Base-by-base conservation (phyloP, 1,284 basidiomycete genomes). In the Ganoderma leucocontextum region DNA sequence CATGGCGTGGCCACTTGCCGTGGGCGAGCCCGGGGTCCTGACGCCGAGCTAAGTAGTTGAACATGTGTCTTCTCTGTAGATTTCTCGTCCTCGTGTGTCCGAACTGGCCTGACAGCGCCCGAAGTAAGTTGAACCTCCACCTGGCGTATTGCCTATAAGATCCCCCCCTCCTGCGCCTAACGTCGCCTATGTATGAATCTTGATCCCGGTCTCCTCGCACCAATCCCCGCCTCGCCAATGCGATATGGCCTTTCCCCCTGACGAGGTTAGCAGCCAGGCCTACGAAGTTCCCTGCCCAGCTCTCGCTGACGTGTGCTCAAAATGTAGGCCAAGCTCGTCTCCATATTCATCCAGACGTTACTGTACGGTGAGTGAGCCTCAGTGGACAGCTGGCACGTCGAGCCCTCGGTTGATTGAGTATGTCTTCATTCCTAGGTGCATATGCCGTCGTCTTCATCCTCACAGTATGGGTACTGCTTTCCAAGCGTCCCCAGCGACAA, bases 331-430 rank as follows among this genome's bases (percentile, higher is more conserved):
- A 68, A 68, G 35, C 63, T 68, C 19, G 63, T 68, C 19, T 68
- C 67, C 35, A 68, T 68, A 25, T 68, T 68, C 61, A 60, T 68
- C 22, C 67, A 68, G 60, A 68, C 67, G 2, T 52, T 68, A 44
- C 39, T 68, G 17, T 68, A 68, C 19, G 67, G 67, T 63, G 13
- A 59, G 63, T 58, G 7, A 17, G 17, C 7, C 12, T 19, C 29
- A 35, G 4, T n/a, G 10, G 10, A 52, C n/a, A 58, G 33, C 33
- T 38, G n/a, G 47, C 47, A 58, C 33, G 4, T 19, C 55, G 44
- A 29, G 19, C 7, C 4, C 19, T 2, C 19, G 35, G n/a, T 9
- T 10, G 12, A 22, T 19, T 22, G 35, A 38, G 8, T 36, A 5
- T 19, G 4, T 8, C 33, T 7, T 35, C 19, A 6, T n/a, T 9